phyloP scores from a whole-genome alignment of 768 basidiomycete genomes.

The Suillus placidus region DNA sequence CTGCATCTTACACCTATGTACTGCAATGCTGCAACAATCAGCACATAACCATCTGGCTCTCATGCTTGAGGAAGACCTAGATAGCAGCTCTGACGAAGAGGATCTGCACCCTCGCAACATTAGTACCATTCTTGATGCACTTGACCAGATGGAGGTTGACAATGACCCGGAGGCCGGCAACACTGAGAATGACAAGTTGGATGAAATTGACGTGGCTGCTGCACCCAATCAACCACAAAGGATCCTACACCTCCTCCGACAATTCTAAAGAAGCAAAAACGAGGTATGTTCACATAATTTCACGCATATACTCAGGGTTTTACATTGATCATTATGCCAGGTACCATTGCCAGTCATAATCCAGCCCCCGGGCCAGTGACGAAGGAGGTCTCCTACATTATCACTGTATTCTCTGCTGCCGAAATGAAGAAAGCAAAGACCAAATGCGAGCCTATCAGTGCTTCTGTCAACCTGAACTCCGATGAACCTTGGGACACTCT shows the following conservation, averaged over 20 bases:
- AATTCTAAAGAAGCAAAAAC: background rate
- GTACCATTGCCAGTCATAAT: background rate
- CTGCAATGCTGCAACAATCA: too few species aligned
- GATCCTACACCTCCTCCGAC: slow-evolving; percentile 4
- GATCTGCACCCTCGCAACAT: too few species aligned
- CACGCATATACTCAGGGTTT: background rate
- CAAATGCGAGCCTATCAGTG: background rate
- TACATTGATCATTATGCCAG: background rate
- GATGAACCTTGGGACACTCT: slow-evolving; percentile 8
- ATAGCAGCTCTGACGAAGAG: too few species aligned
- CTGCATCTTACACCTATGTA: too few species aligned
- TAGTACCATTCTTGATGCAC: too few species aligned
- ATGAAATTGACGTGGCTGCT: too few species aligned
- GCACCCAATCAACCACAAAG: background rate
- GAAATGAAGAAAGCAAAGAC: background rate
- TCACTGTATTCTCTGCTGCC: background rate
- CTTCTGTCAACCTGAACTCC: background rate
- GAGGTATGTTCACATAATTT: background rate
- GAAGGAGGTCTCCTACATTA: background rate
- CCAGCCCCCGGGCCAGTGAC: background rate
- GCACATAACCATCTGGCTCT: too few species aligned
- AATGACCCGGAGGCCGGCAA: too few species aligned
- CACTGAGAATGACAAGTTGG: too few species aligned
- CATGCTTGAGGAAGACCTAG: too few species aligned
- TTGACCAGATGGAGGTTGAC: too few species aligned